A percentile compares a stretch with the other conserved stretches of the same genome.
phyloP scores from a whole-genome alignment of 768 basidiomycete species.

The Infundibulicybe gibba region DNA sequence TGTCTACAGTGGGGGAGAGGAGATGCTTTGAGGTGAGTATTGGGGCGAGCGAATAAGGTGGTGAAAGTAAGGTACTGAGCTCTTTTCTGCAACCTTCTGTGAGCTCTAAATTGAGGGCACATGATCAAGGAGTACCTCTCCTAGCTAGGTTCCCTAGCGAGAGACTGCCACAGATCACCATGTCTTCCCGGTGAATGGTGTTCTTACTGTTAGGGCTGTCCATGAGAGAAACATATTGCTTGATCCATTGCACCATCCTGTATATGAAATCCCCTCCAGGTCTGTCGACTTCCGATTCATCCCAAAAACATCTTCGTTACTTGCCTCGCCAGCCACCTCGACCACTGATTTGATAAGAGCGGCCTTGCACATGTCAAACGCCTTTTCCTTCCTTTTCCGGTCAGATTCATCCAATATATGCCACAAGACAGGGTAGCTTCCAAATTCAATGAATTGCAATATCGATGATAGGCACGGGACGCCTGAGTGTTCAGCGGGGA shows the following conservation, averaged over 20 bases:
- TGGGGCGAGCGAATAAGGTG: constrained; percentile 63
- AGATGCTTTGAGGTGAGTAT: constrained; percentile 53
- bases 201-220: constrained; percentile 17
- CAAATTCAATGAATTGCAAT: constrained; percentile 72
- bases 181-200: constrained; percentile 52
- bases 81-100: constrained; percentile 41
- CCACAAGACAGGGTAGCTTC: constrained; percentile 69
- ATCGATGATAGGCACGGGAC: constrained; percentile 59
- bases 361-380: constrained; percentile 79
- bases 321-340: constrained; percentile 80
- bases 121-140: constrained; percentile 46
- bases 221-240: constrained; percentile 42
- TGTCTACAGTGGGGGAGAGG: constrained; percentile 55
- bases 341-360: constrained; percentile 84
- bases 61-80: constrained; percentile 59
- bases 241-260: constrained; percentile 76
- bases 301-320: constrained; percentile 77
- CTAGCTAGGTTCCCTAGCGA: constrained; percentile 79
- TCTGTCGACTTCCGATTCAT: constrained; percentile 46
- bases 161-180: constrained; percentile 80
- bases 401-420: constrained; percentile 45
- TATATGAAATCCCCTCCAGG: constrained; percentile 73
- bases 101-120: neutral
- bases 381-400: constrained; percentile 58
- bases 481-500: constrained; percentile 52